These are phyloP conservation scores for Jatropha multifida DNA, from an alignment of 441 rosid genomes.

Conservation along the genomic window DNA sequence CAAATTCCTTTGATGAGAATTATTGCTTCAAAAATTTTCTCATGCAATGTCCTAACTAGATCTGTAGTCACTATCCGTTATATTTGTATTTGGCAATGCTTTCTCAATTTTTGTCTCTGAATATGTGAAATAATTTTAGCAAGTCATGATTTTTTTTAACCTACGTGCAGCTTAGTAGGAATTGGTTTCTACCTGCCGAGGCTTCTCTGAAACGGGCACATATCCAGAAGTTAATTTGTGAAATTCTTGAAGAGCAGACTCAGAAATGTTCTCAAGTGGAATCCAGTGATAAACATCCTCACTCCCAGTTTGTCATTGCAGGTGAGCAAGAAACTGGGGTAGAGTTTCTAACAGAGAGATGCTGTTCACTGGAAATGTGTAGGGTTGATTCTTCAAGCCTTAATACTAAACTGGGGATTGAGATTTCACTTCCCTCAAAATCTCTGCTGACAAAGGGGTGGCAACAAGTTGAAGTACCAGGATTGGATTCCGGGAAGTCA, in stretches of 20 bases:
- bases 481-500: slow-evolving; percentile 10
- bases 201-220: slow-evolving; percentile 62
- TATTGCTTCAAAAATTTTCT: background rate
- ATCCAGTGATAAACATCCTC: slow-evolving; percentile 22
- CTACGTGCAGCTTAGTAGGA: slow-evolving; percentile 53
- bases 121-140: background rate
- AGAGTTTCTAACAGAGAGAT: slow-evolving; percentile 31
- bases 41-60: background rate
- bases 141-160: background rate
- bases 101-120: background rate
- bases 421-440: slow-evolving; percentile 16
- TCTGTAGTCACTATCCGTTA: background rate
- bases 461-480: slow-evolving; percentile 17
- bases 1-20: background rate
- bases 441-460: slow-evolving; percentile 12
- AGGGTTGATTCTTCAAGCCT: slow-evolving; percentile 25
- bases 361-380: slow-evolving; percentile 26
- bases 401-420: slow-evolving; percentile 18
- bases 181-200: slow-evolving; percentile 75
- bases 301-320: slow-evolving; percentile 21
- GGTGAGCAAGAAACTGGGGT: slow-evolving; percentile 34
- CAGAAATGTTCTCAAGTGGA: slow-evolving; percentile 26
- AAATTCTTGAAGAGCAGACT: slow-evolving; percentile 43
- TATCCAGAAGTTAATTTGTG: slow-evolving; percentile 50
- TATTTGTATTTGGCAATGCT: background rate